Evolutionary conservation across 139 green algal genomes (phyloP), one percentile per base, ranked within the genome.

Genomic region (Limnomonas spitsbergensis): DNA sequence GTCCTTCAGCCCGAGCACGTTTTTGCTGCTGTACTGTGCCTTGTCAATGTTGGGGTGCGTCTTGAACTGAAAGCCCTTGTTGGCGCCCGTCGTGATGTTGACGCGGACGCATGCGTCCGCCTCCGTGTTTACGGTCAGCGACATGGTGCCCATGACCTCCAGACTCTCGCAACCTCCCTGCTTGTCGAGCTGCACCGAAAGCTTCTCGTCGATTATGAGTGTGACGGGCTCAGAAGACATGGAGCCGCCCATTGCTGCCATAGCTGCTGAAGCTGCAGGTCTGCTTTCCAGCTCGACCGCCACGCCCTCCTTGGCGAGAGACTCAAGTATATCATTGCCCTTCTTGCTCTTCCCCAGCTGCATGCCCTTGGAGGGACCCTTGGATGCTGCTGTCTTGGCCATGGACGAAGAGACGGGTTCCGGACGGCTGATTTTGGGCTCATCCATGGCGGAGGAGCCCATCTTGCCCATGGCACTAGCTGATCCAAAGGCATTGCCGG

Each of bases 1-100:
- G 84, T 99, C 95, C 80, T 98, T 98, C 36, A 99, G 89, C 1
- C 87, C 90, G 53, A 99, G 87, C 20, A 94, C 74, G 77, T 83
- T 90, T n/a, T 93, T 70, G 1, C 38, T 78, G 56, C 56, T 83
- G 88, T 98, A 97, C 37, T 91, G 75, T 27, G 80, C 84, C 87
- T 99, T 99, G 92, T 99, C 96, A 81, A 99, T 99, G 87, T 99
- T 99, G 73, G 96, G 96, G 81, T 99, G 96, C 66, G 96, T 99
- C 90, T 99, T 99, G 93, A 99, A 99, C 83, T 98, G 93, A 88
- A 97, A 98, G 9, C 88, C 92, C n/a, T 84, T 66, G 82, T 97
- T 95, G 34, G 81, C 40, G 84, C 84, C 81, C 38, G 81, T 39
- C 26, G 69, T 2, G 9, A 94, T 78, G 20, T 73, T 78, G 9